phyloP scores from a whole-genome alignment of 129 eudicot species.

The Gnaphalium uliginosum region DNA sequence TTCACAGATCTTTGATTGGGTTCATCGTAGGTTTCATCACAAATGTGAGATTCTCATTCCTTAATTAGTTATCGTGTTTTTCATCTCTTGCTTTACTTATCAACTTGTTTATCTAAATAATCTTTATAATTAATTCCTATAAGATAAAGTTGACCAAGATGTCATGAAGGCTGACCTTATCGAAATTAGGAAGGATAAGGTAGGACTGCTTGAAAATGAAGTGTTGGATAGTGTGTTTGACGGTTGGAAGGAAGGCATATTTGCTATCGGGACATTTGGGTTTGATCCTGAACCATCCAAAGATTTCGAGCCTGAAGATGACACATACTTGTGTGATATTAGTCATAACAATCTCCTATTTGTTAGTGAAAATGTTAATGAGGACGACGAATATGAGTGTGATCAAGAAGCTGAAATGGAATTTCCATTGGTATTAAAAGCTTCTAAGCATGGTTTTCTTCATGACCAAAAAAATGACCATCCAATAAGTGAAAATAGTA shows the following conservation, averaged over 20 bases:
- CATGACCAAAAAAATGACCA: constrained; percentile 26
- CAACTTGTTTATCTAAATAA: neutral
- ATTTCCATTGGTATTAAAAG: constrained; percentile 41
- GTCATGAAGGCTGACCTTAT: neutral
- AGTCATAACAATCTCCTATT: constrained; percentile 6
- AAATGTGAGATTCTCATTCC: constrained; percentile 39
- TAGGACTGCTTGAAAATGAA: constrained; percentile 36
- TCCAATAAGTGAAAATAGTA: neutral
- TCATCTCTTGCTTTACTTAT: neutral
- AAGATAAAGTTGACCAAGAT: constrained; percentile 10
- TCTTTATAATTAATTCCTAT: neutral
- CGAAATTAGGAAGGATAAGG: constrained; percentile 27
- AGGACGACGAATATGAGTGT: neutral
- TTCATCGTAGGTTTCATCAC: constrained; percentile 58
- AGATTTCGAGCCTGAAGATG: constrained; percentile 10
- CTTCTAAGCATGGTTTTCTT: constrained; percentile 39
- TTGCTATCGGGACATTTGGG: constrained; percentile 74
- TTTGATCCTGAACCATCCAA: constrained; percentile 38
- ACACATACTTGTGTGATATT: constrained; percentile 5
- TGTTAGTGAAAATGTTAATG: constrained; percentile 1
- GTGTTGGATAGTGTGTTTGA: constrained; percentile 28
- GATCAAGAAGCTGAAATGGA: constrained; percentile 35
- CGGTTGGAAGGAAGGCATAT: constrained; percentile 59
- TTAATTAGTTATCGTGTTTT: neutral
- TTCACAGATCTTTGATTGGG: constrained; percentile 77